Evolutionary conservation across 805 yeast species (phyloP).

Genomic region (Cyberlindnera meyerae): DNA sequence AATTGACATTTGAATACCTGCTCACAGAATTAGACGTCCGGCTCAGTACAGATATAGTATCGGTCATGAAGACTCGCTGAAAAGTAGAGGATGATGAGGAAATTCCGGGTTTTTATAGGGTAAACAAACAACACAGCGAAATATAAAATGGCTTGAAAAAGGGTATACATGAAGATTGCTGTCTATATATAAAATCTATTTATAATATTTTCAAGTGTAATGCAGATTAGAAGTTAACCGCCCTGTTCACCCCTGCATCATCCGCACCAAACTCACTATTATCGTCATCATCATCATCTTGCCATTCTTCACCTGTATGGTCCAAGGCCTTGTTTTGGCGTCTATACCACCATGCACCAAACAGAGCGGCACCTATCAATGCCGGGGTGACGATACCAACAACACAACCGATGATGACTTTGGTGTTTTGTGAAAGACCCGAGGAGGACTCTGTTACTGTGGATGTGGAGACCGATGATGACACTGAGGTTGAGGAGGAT

Average conservation of each 20-base stretch:
- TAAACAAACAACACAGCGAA: too few species aligned
- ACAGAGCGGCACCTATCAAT: conserved; percentile 23
- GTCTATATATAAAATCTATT: too few species aligned
- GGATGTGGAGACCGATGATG: conserved; percentile 17
- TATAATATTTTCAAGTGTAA: too few species aligned
- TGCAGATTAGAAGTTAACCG: conserved; percentile 24
- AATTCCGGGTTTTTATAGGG: too few species aligned
- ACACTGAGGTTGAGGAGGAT: conserved; percentile 16
- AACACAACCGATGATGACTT: conserved; percentile 61
- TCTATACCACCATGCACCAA: conserved; percentile 17
- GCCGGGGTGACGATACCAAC: conserved; percentile 69
- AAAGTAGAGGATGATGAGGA: too few species aligned
- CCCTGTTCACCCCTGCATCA: conserved; percentile 18
- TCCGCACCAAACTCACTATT: conserved; percentile 7
- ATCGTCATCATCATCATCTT: conserved; percentile 14
- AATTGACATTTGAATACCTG: too few species aligned
- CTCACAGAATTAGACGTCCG: too few species aligned
- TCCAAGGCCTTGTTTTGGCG: conserved; percentile 16
- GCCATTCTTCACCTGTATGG: conserved; percentile 26
- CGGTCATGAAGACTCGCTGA: too few species aligned
- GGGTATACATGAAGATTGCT: too few species aligned
- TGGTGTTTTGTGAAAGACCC: conserved; percentile 47
- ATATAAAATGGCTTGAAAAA: too few species aligned
- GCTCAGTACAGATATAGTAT: too few species aligned
- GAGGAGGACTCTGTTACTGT: conserved; percentile 11